Base-by-base conservation (phyloP, 257 asterid genomes). In the Catharanthus roseus region DNA sequence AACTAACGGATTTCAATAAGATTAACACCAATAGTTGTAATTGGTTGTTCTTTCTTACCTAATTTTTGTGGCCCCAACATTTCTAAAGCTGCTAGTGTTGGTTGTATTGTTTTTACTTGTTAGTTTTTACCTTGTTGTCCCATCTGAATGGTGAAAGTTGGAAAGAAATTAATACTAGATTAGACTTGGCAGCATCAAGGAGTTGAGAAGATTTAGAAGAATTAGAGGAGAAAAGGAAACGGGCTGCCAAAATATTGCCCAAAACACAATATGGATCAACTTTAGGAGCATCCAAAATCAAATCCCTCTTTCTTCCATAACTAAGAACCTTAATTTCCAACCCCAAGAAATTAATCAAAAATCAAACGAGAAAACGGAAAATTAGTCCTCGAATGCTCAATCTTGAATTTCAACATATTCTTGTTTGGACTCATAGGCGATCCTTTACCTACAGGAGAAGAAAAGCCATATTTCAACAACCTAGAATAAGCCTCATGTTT, bases 51-150 rank as follows among this genome's bases (percentile, higher is more conserved):
- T 31, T 91, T 91, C 79, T 73, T 84, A 26, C 82, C 70, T 72
- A 90, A 89, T 73, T 86, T 68, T 73, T 69, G 86, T 68, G 99
- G 99, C 70, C 99, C 91, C 76, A 91, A 95, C 76, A 86, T 95
- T 80, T 86, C n/a, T 75, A 97, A 95, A 91, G 96, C 99, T 50
- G 96, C 99, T 69, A 86, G 85, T 68, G 96, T 90, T 75, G 96
- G 99, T 78, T 95, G 99, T 85, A 96, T 95, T 83, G 77, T 89
- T 82, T 81, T 91, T 77, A 91, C 97, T 10, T 97, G 99, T 87
- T 38, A 39, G 18, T 50, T 4, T 68, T 56, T 53, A 67, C 21
- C 33, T 23, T 42, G 21, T n/a, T n/a, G n/a, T n/a, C n/a, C n/a
- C 60, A 71, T 28, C 19, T 0, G 54, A 66, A 12, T 18, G 24